Conservation (phyloP, 2,329 filamentous ascomycete species). For the Fonsecaea nubica region DNA sequence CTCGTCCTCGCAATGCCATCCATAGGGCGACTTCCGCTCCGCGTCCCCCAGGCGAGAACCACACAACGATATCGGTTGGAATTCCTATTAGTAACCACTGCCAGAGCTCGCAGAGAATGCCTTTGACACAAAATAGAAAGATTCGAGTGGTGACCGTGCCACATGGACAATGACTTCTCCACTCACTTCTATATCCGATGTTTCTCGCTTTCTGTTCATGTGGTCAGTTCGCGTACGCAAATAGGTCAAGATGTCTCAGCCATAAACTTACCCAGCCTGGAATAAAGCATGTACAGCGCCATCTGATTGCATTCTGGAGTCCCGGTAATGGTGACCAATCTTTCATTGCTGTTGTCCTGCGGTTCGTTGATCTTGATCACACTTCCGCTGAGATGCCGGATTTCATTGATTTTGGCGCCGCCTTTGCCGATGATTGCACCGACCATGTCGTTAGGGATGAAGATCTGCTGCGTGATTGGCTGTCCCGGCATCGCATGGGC, state of each 20-base stretch:
- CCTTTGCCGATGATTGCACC: conserved; percentile 99
- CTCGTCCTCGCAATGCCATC: neutral
- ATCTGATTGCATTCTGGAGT: conserved; percentile 99
- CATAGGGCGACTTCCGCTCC: neutral
- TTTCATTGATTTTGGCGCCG: conserved; percentile 99
- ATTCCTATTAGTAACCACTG: neutral
- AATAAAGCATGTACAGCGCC: conserved; percentile 99
- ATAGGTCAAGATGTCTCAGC: conserved; percentile 48
- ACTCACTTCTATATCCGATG: conserved; percentile 57
- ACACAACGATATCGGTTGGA: neutral
- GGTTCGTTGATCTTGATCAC: conserved; percentile 99
- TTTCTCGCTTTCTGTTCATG: conserved; percentile 72
- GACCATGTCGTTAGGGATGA: conserved; percentile 99
- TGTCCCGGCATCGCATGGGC: conserved; percentile 77
- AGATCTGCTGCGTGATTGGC: conserved; percentile 96
- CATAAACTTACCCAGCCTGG: conserved; percentile 77
- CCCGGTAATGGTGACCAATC: conserved; percentile 94
- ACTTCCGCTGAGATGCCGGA: conserved; percentile 92
- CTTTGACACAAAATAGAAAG: neutral
- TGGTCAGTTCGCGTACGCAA: conserved; percentile 21
- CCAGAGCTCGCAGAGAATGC: neutral
- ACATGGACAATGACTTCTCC: neutral
- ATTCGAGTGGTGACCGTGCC: neutral
- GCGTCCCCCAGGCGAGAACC: neutral
- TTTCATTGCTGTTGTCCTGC: conserved; percentile 98